Conservation (phyloP, 2,329 filamentous ascomycete species). For the Aspergillus felis region DNA sequence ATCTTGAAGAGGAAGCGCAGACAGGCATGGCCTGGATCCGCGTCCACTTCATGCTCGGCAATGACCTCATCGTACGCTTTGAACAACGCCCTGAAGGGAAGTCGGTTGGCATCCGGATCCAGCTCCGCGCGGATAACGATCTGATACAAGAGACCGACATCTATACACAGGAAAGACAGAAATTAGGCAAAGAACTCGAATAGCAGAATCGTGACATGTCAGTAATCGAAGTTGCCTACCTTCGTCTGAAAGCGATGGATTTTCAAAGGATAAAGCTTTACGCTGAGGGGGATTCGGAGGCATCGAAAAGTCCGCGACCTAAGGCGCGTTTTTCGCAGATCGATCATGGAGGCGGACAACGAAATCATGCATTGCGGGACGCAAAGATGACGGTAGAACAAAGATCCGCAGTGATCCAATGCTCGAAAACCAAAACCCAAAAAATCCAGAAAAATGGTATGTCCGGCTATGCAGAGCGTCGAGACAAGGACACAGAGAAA, state of each 20-base stretch:
- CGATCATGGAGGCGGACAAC: constrained; percentile 39
- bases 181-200: background rate
- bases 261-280: constrained; percentile 39
- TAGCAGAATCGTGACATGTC: background rate
- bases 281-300: constrained; percentile 44
- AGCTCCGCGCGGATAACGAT: constrained; percentile 70
- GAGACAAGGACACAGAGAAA: constrained; percentile 1
- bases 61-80: constrained; percentile 74
- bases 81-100: constrained; percentile 75
- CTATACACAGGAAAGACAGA: constrained; percentile 41
- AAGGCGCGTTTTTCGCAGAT: constrained; percentile 42
- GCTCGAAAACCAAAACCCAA: background rate
- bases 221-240: constrained; percentile 40
- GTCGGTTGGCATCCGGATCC: constrained; percentile 59
- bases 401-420: constrained; percentile 3
- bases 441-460: background rate
- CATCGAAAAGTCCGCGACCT: constrained; percentile 48
- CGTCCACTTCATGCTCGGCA: constrained; percentile 64
- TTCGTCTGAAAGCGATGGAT: constrained; percentile 55
- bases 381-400: constrained; percentile 4
- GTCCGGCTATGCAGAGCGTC: background rate
- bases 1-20: constrained; percentile 76
- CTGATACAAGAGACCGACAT: constrained; percentile 73
- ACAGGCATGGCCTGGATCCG: constrained; percentile 71
- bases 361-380: constrained; percentile 39